Conservation (phyloP, 176 grass and related monocot genomes). For the Carex cristatella region DNA sequence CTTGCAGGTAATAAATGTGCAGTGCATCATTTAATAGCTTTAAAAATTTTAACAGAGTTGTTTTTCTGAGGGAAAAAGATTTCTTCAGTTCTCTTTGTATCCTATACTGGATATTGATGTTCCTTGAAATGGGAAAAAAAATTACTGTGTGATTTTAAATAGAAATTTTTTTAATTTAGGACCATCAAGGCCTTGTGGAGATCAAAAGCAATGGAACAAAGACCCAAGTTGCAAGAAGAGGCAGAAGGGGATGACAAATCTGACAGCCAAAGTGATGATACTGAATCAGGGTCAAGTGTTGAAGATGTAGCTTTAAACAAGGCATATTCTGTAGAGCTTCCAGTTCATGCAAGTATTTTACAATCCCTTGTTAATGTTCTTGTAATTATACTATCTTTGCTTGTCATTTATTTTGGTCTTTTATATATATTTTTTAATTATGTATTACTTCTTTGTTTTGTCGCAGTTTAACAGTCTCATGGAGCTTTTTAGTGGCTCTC, state of each 20-base stretch:
- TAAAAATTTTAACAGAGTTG: not conserved
- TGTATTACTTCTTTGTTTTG: not conserved
- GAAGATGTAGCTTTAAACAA: slow-evolving; percentile 41
- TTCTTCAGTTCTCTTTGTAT: not conserved
- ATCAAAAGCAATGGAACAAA: slow-evolving; percentile 54
- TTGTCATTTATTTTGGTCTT: not conserved
- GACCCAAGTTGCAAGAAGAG: slow-evolving; percentile 55
- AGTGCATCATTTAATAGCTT: not conserved
- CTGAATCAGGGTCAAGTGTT: slow-evolving; percentile 35
- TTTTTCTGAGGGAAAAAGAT: not conserved
- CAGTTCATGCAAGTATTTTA: slow-evolving; percentile 42
- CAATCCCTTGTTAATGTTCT: not conserved
- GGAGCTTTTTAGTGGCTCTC: slow-evolving; percentile 60
- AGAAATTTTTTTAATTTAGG: slow-evolving; percentile 14
- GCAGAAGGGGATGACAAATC: slow-evolving; percentile 29
- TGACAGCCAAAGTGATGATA: slow-evolving; percentile 26
- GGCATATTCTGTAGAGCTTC: slow-evolving; percentile 47
- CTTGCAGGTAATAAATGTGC: slow-evolving; percentile 38
- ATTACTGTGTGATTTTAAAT: not conserved
- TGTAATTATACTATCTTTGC: not conserved
- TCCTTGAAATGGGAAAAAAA: not conserved
- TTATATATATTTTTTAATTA: not conserved
- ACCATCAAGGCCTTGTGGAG: slow-evolving; percentile 78
- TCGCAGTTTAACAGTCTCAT: slow-evolving; percentile 43
- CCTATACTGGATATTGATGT: not conserved